Conservation (phyloP, 148 eudicot species). For the Vaccinium vitisidaea region DNA sequence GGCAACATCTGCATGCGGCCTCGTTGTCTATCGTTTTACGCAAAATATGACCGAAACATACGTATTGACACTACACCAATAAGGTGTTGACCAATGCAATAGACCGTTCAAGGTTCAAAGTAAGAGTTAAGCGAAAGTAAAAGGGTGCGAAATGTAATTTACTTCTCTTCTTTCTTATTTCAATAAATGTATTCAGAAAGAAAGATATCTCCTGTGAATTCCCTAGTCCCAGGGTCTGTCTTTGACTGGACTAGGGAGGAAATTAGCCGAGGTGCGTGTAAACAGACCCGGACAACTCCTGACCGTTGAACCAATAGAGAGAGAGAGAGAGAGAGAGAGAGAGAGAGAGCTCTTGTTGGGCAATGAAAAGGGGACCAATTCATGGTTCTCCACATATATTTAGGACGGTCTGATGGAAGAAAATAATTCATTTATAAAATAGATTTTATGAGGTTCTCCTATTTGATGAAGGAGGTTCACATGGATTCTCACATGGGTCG, state of each 20-base stretch:
- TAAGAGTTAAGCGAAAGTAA: background rate
- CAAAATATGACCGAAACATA: background rate
- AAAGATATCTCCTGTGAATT: too few relatives aligned
- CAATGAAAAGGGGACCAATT: too few relatives aligned
- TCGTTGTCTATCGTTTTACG: background rate
- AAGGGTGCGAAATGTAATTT: background rate
- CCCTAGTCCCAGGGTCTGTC: too few relatives aligned
- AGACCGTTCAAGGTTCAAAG: background rate
- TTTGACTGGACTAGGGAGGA: too few relatives aligned
- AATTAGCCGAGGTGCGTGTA: too few relatives aligned
- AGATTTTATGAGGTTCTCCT: background rate
- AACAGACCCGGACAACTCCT: too few relatives aligned
- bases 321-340: too few relatives aligned
- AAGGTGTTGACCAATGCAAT: background rate
- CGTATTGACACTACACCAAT: background rate
- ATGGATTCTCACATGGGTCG: slow-evolving; percentile 6
- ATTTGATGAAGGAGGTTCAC: background rate
- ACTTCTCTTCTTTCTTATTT: background rate
- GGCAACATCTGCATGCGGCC: background rate
- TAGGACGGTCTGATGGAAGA: background rate
- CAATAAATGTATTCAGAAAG: too few relatives aligned
- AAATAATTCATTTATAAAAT: background rate
- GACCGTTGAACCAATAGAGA: too few relatives aligned
- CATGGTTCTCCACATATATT: background rate
- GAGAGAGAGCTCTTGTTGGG: too few relatives aligned